These are phyloP conservation scores for Parasitella parasitica DNA, from an alignment of 371 early-diverging fungal species.

Conservation along the genomic window DNA sequence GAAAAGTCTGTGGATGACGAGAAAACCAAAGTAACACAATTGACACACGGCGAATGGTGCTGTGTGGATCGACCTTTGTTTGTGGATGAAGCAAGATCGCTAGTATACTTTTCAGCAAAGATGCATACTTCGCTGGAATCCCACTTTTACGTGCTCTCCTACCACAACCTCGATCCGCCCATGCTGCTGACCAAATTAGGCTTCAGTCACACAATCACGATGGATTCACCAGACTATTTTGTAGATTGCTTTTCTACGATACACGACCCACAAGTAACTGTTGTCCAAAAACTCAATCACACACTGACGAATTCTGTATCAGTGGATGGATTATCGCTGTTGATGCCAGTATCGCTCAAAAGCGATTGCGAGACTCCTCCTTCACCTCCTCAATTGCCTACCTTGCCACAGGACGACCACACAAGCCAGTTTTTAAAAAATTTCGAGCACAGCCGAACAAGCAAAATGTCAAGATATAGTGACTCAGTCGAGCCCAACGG, in stretches of 20 bases:
- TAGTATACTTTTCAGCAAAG: constrained; percentile 74
- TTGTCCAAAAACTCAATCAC: constrained; percentile 23
- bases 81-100: constrained; percentile 57
- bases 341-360: background rate
- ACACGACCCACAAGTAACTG: constrained; percentile 32
- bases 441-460: background rate
- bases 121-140: constrained; percentile 65
- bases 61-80: constrained; percentile 61
- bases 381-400: background rate
- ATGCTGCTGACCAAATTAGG: constrained; percentile 58
- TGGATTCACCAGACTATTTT: constrained; percentile 47
- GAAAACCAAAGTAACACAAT: constrained; percentile 15
- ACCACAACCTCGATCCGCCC: constrained; percentile 17
- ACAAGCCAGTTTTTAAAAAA: background rate
- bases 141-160: constrained; percentile 67
- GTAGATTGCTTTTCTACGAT: constrained; percentile 59
- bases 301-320: background rate
- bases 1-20: constrained; percentile 10
- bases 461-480: no score
- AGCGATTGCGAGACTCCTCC: background rate
- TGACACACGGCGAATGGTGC: constrained; percentile 57
- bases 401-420: background rate
- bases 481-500: constrained; percentile 8
- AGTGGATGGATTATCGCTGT: background rate
- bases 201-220: constrained; percentile 53